phyloP scores from a whole-genome alignment of 495 filamentous ascomycete genomes.

The Aspergillus baeticus region DNA sequence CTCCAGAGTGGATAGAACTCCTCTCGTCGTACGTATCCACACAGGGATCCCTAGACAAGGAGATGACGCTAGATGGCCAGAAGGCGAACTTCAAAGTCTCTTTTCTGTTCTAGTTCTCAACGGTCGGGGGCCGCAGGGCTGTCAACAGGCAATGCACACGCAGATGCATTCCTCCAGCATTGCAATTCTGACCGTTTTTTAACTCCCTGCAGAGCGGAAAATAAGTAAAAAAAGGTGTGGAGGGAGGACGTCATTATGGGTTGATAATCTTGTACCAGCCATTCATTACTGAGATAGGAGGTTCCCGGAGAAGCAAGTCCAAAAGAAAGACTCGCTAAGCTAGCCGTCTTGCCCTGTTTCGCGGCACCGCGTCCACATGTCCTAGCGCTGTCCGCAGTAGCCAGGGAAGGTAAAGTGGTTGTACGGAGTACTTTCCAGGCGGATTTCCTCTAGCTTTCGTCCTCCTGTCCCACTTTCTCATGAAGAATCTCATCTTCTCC shows the following conservation, averaged over 20 bases:
- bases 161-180: constrained; percentile 5
- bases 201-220: background rate
- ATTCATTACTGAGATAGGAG: constrained; percentile 7
- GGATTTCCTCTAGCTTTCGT: background rate
- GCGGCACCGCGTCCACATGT: background rate
- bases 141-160: background rate
- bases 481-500: background rate
- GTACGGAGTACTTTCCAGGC: too few relatives aligned
- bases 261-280: constrained; percentile 7
- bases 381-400: background rate
- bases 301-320: background rate
- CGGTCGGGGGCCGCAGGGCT: background rate
- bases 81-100: background rate
- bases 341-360: background rate
- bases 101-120: background rate
- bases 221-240: background rate
- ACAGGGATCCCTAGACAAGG: background rate
- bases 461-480: background rate
- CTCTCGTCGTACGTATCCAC: background rate
- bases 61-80: background rate
- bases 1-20: too few relatives aligned
- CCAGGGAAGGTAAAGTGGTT: too few relatives aligned
- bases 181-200: background rate
- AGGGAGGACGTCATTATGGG: background rate
- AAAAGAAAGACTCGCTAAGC: background rate